These are phyloP conservation scores for Zhuliangozyma parablackwelliae DNA, from an alignment of 1,139 yeast species.

Conservation along the genomic window DNA sequence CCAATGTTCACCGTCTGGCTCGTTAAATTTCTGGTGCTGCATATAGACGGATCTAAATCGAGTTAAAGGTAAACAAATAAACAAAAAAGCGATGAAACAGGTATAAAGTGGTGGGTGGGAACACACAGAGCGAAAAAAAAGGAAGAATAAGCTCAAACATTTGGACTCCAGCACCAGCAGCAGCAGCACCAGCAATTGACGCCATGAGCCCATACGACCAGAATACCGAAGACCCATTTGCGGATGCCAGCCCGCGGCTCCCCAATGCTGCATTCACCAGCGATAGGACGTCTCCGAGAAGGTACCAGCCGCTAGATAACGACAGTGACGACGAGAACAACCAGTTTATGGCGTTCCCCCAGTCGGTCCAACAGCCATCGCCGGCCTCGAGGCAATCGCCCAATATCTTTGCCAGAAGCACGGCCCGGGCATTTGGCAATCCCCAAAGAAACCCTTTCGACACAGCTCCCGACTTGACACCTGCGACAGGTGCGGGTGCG, in stretches of 20 bases:
- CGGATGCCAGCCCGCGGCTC: slow-evolving; percentile 25
- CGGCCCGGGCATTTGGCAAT: slow-evolving; percentile 30
- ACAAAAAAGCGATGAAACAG: too few relatives aligned
- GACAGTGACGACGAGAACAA: slow-evolving; percentile 17
- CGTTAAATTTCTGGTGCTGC: too few relatives aligned
- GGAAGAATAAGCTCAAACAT: too few relatives aligned
- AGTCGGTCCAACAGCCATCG: slow-evolving; percentile 16
- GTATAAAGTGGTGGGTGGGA: too few relatives aligned
- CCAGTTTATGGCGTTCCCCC: slow-evolving; percentile 27
- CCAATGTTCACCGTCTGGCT: too few relatives aligned
- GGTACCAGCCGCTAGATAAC: slow-evolving; percentile 25
- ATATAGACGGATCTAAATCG: too few relatives aligned
- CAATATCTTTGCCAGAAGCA: slow-evolving; percentile 43
- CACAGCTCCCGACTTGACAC: slow-evolving; percentile 24
- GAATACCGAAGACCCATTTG: slow-evolving; percentile 31
- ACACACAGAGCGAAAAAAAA: too few relatives aligned
- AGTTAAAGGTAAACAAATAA: too few relatives aligned
- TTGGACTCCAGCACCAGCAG: too few relatives aligned
- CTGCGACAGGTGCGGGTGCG: slow-evolving; percentile 4
- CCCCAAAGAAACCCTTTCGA: slow-evolving; percentile 10
- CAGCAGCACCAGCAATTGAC: too few relatives aligned
- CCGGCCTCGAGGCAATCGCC: slow-evolving; percentile 34
- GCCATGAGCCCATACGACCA: slow-evolving; percentile 29
- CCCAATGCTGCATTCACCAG: slow-evolving; percentile 42
- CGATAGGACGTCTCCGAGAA: slow-evolving; percentile 36